phyloP scores from a whole-genome alignment of 2,329 filamentous ascomycete genomes.

The Cercospora citrullina region DNA sequence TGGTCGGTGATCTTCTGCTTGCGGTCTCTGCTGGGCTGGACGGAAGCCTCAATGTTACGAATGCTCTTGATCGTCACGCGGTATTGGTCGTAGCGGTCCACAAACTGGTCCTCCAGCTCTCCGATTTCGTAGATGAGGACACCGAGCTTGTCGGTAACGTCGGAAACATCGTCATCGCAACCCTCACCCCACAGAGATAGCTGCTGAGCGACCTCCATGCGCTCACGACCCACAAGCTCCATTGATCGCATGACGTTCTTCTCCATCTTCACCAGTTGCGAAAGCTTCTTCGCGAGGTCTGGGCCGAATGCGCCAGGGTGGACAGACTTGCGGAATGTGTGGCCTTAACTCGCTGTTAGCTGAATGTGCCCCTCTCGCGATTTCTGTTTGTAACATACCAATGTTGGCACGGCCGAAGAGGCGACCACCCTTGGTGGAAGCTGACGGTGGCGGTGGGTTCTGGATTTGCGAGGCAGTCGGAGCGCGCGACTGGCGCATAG shows the following conservation, averaged over 20 bases:
- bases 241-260: conserved; percentile 99
- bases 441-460: conserved; percentile 90
- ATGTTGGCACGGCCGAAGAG: conserved; percentile 85
- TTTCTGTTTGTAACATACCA: conserved; percentile 59
- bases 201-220: conserved; percentile 99
- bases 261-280: conserved; percentile 99
- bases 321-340: conserved; percentile 70
- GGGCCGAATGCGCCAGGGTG: conserved; percentile 72
- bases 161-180: conserved; percentile 95
- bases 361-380: background rate
- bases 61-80: conserved; percentile 99
- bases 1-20: conserved; percentile 99
- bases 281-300: conserved; percentile 95
- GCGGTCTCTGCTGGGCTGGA: conserved; percentile 95
- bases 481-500: conserved; percentile 95
- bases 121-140: conserved; percentile 98
- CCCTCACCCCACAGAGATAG: conserved; percentile 95
- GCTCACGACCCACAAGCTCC: conserved; percentile 90
- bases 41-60: conserved; percentile 96
- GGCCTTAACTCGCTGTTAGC: conserved; percentile 50
- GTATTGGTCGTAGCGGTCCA: conserved; percentile 99
- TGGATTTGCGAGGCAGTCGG: conserved; percentile 88
- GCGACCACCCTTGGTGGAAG: conserved; percentile 84
- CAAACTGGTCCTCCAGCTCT: conserved; percentile 96
- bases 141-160: conserved; percentile 97